Evolutionary conservation across 208 protist species (phyloP), one percentile per base, ranked within the genome.

Genomic region (Balamuthia mandrillaris): DNA sequence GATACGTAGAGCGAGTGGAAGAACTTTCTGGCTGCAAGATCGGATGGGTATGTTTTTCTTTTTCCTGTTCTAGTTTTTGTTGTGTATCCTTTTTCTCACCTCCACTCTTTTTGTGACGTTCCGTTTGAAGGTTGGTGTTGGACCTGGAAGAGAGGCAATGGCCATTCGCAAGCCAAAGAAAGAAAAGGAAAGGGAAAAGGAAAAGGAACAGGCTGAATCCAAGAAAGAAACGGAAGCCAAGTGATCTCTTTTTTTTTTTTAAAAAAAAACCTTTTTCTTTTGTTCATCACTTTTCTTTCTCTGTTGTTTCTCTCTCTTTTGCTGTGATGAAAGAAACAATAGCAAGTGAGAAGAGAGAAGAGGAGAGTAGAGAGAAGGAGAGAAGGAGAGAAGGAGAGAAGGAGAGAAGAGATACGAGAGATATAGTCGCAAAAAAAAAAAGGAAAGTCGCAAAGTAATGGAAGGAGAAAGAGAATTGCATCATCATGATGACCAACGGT

Each of bases 1-100:
- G 52, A 39, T 91, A 89, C 68, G 42, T 91, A 44, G n/a, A 24
- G 33, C 63, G 82, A 12, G 79, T 90, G 27, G 87, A 91, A 47
- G 82, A 90, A 58, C 58, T 91, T 10, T 29, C 82, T 52, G 70
- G 60, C 18, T 31, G 63, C 44, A 63, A 75, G 10, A 86, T 90
- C 65, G 39, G 31, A 5, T 89, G 60, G 60, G 84, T 90, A 35
- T 10, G 3, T 41, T 9, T 33, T 3, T 27, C 4, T 70, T 27
- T 4, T 29, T 29, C 42, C 29, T 60, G 5, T 33, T n/a, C 6
- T 29, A n/a, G 18, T 33, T 2, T 58, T 27, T 31, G 45, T 7
- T 47, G 68, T 16, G 41, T 3, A 10, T 27, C 7, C 66, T 3
- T 27, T 52, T 24, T 75, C 39, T 47, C 56, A 9, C 12, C 24